Evolutionary conservation across 139 green algal species (phyloP), one percentile per base, ranked within the genome.

Genomic region (Ettlia oleoabundans): DNA sequence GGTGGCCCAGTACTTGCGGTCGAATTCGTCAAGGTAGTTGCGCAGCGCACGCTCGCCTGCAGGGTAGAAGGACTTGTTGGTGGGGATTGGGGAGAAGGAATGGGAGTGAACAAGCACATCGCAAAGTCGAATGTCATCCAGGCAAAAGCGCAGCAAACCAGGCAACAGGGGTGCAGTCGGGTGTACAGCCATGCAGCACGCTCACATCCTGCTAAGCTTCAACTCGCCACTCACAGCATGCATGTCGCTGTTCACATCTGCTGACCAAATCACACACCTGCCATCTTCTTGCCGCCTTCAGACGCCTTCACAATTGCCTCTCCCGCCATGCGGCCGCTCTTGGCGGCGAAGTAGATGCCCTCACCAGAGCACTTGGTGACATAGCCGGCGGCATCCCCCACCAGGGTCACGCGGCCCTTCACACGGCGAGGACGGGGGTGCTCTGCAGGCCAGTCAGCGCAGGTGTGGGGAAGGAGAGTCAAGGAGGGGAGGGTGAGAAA

Each of bases 311-410:
- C 97, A 70, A 99, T 98, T 32, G 97, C 97, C 90, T 99, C 97
- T 0, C 94, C 97, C 53, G 73, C 86, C 97, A 99, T 99, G 87
- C 97, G 94, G 65, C 97, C 97, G 9, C 86, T 95, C 93, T 99
- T 99, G 88, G 97, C 97, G 6, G 97, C 97, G 86, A 99, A 99
- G 93, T 99, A 99, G 88, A 99, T 99, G 89, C 97, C 97, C 93
- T 98, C 96, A 22, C 96, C 95, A 37, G 88, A 93, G 92, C 94
- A 98, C 91, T 99, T 99, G 84, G 96, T 99, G 41, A 99, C 96
- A 80, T 99, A 99, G 42, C 96, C 95, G 51, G 97, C 97, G 53
- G 97, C 97, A 74, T 99, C 97, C 33, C 97, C 97, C 0, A 99
- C 95, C 35, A 99, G 92, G 1, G 92, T 91, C 0, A 98, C 90